Evolutionary conservation across 2,329 filamentous ascomycete genomes (phyloP).

Genomic region (Apiospora rasikravindrae): DNA sequence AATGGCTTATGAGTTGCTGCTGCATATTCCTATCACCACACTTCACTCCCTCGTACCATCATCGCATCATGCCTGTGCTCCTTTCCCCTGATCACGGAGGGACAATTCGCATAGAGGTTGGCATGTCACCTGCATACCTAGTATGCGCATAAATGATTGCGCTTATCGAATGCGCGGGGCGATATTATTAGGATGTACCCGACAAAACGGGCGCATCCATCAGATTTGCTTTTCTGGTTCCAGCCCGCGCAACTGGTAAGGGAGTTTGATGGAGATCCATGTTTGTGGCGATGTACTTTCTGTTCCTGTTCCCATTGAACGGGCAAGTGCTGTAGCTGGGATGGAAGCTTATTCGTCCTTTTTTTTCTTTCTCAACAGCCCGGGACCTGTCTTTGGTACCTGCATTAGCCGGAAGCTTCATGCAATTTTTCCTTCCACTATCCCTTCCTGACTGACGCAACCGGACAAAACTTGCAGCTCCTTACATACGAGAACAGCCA

Average conservation of each 20-base stretch:
- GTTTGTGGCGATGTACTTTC: not conserved
- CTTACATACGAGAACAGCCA: not conserved
- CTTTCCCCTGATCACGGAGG: not conserved
- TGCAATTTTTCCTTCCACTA: not conserved
- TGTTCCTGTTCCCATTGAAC: not conserved
- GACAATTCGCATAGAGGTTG: not conserved
- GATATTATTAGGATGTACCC: not conserved
- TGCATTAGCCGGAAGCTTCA: conserved; percentile 4
- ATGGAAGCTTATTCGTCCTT: conserved; percentile 15
- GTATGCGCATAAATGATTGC: not conserved
- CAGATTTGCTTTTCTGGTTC: not conserved
- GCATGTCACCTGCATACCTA: not conserved
- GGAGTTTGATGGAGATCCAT: not conserved
- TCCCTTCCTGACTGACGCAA: not conserved
- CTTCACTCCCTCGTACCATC: not conserved
- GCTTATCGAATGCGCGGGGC: conserved; percentile 2
- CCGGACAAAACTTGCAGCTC: not conserved
- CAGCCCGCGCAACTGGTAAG: not conserved
- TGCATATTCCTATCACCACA: conserved; percentile 9
- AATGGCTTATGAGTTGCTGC: conserved; percentile 7
- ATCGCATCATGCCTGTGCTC: not conserved
- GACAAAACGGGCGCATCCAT: not conserved
- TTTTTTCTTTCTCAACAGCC: not conserved
- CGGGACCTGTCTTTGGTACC: conserved; percentile 1
- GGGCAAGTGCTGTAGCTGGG: not conserved